phyloP scores from a whole-genome alignment of 1,284 basidiomycete species.

The Sanghuangporus sanghuang region DNA sequence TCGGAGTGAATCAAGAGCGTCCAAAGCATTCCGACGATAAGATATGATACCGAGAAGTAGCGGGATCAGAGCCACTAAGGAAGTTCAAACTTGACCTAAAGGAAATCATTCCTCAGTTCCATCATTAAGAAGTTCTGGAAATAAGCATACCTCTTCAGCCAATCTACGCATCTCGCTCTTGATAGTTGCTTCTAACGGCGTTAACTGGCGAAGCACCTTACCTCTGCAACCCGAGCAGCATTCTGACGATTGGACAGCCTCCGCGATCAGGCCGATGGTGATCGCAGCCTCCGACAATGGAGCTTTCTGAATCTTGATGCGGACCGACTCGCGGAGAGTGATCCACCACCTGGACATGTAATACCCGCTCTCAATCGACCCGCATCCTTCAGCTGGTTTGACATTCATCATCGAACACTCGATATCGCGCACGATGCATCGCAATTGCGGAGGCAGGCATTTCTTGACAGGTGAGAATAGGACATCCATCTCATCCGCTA shows the following conservation, averaged over 20 bases:
- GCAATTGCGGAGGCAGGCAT: not conserved
- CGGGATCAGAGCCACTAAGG: not conserved
- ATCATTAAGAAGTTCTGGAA: not conserved
- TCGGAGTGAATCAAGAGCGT: not conserved
- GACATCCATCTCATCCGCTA: slow-evolving; percentile 5
- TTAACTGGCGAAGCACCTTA: not conserved
- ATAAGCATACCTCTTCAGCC: not conserved
- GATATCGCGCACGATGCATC: not conserved
- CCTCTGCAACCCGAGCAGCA: not conserved
- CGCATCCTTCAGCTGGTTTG: slow-evolving; percentile 2
- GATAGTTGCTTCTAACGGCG: not conserved
- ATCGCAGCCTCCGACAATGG: slow-evolving; percentile 1
- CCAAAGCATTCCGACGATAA: not conserved
- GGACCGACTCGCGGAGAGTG: not conserved
- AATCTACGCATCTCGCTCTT: not conserved
- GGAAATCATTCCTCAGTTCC: not conserved
- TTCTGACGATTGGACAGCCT: not conserved
- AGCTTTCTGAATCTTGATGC: slow-evolving; percentile 2
- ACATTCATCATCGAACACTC: not conserved
- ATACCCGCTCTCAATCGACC: not conserved
- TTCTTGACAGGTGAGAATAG: slow-evolving; percentile 4
- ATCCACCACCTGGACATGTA: slow-evolving; percentile 1
- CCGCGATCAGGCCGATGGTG: not conserved
- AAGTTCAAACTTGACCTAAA: not conserved
- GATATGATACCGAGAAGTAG: not conserved